A percentile compares a stretch with the other conserved stretches of the same genome.
These are phyloP conservation scores for Rhodamnia rubescens DNA, from an alignment of 345 rosid genomes.

Conservation along the genomic window DNA sequence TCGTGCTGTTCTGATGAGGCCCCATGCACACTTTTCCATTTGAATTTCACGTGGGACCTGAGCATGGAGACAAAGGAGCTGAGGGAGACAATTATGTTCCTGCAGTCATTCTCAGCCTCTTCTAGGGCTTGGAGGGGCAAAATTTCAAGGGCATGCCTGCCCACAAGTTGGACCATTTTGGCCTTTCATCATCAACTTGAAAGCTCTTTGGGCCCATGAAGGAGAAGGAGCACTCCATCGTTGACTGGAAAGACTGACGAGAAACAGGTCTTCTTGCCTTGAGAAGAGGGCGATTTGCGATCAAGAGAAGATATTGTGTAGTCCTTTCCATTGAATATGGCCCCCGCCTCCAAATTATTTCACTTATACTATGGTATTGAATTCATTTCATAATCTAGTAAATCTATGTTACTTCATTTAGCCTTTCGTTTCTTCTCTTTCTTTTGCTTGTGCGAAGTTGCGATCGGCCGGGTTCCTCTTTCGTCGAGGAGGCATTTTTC, in stretches of 20 bases:
- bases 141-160: background rate
- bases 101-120: background rate
- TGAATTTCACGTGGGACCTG: background rate
- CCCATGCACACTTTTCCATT: background rate
- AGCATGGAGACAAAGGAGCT: background rate
- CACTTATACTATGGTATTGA: background rate
- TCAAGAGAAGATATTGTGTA: background rate
- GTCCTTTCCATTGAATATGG: background rate
- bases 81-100: background rate
- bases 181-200: background rate
- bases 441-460: background rate
- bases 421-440: background rate
- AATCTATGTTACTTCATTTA: background rate
- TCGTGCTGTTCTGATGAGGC: background rate
- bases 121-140: background rate
- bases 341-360: background rate
- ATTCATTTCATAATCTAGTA: background rate
- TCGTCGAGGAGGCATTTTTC: background rate
- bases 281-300: background rate
- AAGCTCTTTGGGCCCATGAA: background rate
- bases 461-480: background rate
- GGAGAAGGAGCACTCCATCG: background rate
- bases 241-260: background rate
- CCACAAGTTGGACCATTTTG: background rate
- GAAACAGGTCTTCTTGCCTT: background rate